These are phyloP conservation scores for Misopates orontium DNA, from an alignment of 257 asterid genomes.

Conservation along the genomic window DNA sequence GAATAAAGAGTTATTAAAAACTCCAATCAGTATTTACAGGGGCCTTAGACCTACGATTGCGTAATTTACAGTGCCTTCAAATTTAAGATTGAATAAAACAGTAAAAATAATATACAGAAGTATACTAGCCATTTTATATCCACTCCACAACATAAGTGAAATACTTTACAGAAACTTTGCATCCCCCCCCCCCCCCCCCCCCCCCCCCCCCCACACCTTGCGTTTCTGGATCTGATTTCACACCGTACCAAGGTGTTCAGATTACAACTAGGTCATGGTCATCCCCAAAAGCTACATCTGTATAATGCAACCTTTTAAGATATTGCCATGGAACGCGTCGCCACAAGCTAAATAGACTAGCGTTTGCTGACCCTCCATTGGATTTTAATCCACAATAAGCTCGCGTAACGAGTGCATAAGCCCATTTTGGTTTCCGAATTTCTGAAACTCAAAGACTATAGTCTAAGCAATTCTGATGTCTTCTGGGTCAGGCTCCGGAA, in stretches of 20 bases:
- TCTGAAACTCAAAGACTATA: slow-evolving; percentile 61
- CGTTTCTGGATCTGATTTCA: not conserved
- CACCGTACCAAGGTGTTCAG: not conserved
- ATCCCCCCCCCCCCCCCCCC: too few species aligned
- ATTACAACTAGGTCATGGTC: slow-evolving; percentile 9
- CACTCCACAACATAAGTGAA: slow-evolving; percentile 1
- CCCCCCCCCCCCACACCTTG: too few species aligned
- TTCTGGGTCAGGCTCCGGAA: slow-evolving; percentile 64
- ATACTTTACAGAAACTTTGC: slow-evolving; percentile 3
- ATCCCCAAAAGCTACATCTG: slow-evolving; percentile 39
- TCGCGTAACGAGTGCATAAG: slow-evolving; percentile 43
- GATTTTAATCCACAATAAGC: slow-evolving; percentile 39
- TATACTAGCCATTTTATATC: not conserved
- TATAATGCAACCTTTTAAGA: slow-evolving; percentile 35
- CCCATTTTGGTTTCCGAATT: slow-evolving; percentile 61
- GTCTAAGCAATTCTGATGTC: slow-evolving; percentile 62
- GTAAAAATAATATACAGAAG: not conserved
- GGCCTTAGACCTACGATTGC: too few species aligned
- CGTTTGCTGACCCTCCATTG: not conserved
- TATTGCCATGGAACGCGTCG: slow-evolving; percentile 1
- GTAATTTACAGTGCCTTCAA: too few species aligned
- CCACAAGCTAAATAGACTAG: not conserved
- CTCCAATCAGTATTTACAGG: too few species aligned
- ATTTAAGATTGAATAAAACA: too few species aligned
- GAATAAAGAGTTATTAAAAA: too few species aligned